Evolutionary conservation across 2,329 filamentous ascomycete genomes (phyloP).

Genomic region (Fonsecaea monophora): DNA sequence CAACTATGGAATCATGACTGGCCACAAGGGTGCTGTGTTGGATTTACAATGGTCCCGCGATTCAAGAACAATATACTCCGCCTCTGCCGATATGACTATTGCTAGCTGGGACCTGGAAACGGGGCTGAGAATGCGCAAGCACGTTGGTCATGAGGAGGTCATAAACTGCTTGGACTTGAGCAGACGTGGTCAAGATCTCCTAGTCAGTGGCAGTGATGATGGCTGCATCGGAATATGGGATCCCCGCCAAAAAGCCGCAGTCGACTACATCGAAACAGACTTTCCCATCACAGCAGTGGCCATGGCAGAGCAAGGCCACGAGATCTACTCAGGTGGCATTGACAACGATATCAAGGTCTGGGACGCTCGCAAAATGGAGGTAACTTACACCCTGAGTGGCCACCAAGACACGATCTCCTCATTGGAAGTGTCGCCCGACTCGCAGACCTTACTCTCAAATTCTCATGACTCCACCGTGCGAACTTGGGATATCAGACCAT

Average conservation of each 20-base stretch:
- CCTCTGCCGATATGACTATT: conserved; percentile 89
- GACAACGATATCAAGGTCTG: conserved; percentile 98
- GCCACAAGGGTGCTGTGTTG: conserved; percentile 88
- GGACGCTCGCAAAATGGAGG: conserved; percentile 90
- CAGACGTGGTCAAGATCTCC: conserved; percentile 84
- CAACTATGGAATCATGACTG: conserved; percentile 87
- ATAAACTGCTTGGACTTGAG: conserved; percentile 90
- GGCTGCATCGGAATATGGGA: conserved; percentile 96
- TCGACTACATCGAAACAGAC: conserved; percentile 86
- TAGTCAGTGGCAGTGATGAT: conserved; percentile 92
- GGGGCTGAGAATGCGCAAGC: conserved; percentile 87
- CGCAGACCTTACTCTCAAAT: conserved; percentile 87
- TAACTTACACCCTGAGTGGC: conserved; percentile 85
- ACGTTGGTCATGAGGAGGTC: conserved; percentile 93
- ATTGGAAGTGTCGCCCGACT: conserved; percentile 88
- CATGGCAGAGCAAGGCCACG: conserved; percentile 91
- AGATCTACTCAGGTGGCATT: conserved; percentile 92
- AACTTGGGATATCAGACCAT: conserved; percentile 96
- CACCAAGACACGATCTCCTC: conserved; percentile 94
- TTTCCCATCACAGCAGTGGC: conserved; percentile 92
- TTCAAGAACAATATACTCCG: conserved; percentile 86
- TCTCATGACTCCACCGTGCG: conserved; percentile 92
- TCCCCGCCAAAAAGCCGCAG: conserved; percentile 84
- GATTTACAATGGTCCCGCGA: conserved; percentile 98
- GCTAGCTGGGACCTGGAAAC: conserved; percentile 95